A percentile compares a stretch with the other conserved stretches of the same genome.
Conservation (phyloP, 2,329 filamentous ascomycete genomes). For the Rachicladosporium sp. region DNA sequence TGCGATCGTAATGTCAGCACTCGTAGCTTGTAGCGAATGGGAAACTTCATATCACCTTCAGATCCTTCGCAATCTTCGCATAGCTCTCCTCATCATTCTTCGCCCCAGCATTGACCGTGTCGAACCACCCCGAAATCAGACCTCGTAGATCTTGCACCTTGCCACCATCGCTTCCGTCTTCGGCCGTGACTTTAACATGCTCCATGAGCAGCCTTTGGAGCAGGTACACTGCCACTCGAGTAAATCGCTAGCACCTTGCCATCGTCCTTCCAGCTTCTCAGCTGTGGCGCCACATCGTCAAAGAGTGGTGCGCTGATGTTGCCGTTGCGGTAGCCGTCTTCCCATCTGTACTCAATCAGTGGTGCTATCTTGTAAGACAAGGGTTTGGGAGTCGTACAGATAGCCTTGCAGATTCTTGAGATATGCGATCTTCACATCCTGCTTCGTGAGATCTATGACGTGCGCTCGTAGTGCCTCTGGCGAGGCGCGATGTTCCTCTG, state of each 20-base stretch:
- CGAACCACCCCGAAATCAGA: slow-evolving; percentile 57
- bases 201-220: slow-evolving; percentile 71
- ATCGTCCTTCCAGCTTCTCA: slow-evolving; percentile 42
- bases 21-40: too few species aligned
- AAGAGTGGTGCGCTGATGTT: slow-evolving; percentile 62
- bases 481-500: slow-evolving; percentile 47
- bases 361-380: too few species aligned
- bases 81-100: slow-evolving; percentile 61
- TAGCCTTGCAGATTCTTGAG: slow-evolving; percentile 70
- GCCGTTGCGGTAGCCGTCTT: slow-evolving; percentile 58
- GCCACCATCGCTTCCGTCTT: slow-evolving; percentile 24
- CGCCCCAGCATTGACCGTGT: slow-evolving; percentile 67
- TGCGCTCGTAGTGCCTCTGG: slow-evolving; percentile 51
- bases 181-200: slow-evolving; percentile 31
- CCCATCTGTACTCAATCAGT: slow-evolving; percentile 43
- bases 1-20: too few species aligned
- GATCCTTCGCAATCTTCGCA: slow-evolving; percentile 44
- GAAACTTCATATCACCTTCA: slow-evolving; percentile 17
- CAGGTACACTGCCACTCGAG: slow-evolving; percentile 67
- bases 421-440: slow-evolving; percentile 64
- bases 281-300: slow-evolving; percentile 51
- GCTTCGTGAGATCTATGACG: slow-evolving; percentile 56
- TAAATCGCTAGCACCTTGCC: slow-evolving; percentile 58
- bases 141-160: slow-evolving; percentile 43
- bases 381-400: not conserved